Conservation (phyloP, 768 basidiomycete species). For the Sarcodon aspratus region DNA sequence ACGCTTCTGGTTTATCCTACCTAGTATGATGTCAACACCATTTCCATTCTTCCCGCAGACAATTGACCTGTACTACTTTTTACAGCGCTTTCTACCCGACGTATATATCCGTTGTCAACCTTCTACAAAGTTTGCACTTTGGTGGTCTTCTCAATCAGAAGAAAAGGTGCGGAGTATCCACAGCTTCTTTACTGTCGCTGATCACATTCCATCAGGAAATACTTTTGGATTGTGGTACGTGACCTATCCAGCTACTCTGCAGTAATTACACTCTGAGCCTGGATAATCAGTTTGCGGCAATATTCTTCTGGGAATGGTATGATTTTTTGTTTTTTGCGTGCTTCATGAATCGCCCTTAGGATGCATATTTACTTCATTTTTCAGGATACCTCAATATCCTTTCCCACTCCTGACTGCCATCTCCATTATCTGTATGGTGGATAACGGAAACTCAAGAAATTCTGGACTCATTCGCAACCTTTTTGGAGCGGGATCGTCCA, state of each 20-base stretch:
- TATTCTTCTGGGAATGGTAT: constrained; percentile 35
- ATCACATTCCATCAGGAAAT: constrained; percentile 15
- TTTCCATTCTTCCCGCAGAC: not conserved
- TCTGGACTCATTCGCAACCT: constrained; percentile 27
- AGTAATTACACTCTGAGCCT: no score
- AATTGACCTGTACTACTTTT: not conserved
- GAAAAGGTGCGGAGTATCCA: constrained; percentile 17
- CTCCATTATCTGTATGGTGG: constrained; percentile 35
- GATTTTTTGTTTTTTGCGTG: constrained; percentile 12
- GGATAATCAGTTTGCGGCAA: constrained; percentile 24
- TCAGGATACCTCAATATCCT: constrained; percentile 23
- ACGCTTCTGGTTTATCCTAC: constrained; percentile 41
- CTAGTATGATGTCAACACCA: constrained; percentile 21
- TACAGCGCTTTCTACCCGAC: constrained; percentile 36
- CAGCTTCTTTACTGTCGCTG: not conserved
- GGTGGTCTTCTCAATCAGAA: constrained; percentile 37
- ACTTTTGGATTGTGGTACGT: constrained; percentile 44
- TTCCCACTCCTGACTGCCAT: constrained; percentile 35
- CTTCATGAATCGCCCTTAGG: not conserved
- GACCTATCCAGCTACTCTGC: not conserved
- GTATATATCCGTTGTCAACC: constrained; percentile 39
- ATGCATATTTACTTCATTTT: not conserved
- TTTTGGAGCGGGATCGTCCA: constrained; percentile 34
- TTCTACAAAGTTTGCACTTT: constrained; percentile 43
- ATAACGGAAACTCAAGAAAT: constrained; percentile 25